phyloP scores from a whole-genome alignment of 2,329 filamentous ascomycete genomes.

The Cladophialophora chaetospira region DNA sequence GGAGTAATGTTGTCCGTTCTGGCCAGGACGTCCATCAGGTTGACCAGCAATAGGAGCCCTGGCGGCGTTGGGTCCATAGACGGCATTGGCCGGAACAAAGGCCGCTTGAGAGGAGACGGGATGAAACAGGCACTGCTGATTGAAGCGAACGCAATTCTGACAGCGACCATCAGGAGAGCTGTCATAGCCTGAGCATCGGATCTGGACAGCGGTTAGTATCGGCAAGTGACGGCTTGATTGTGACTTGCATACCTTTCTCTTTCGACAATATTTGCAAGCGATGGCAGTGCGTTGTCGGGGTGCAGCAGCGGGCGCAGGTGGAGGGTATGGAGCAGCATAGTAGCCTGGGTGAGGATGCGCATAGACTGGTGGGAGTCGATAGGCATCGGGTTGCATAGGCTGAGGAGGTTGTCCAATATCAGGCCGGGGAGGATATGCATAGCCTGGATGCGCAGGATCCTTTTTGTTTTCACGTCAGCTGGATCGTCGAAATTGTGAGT shows the following conservation, averaged over 20 bases:
- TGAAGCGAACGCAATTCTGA: slow-evolving; percentile 72
- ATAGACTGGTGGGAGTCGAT: slow-evolving; percentile 48
- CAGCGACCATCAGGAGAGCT: slow-evolving; percentile 71
- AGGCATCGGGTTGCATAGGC: slow-evolving; percentile 41
- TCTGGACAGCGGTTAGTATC: slow-evolving; percentile 50
- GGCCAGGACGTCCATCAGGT: slow-evolving; percentile 36
- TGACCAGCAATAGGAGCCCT: slow-evolving; percentile 34
- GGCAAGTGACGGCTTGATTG: slow-evolving; percentile 4
- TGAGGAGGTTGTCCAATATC: slow-evolving; percentile 44
- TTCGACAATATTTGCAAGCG: slow-evolving; percentile 54
- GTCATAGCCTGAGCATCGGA: slow-evolving; percentile 75
- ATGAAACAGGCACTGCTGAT: slow-evolving; percentile 76
- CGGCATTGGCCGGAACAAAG: slow-evolving; percentile 71
- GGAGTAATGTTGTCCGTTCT: slow-evolving; percentile 37
- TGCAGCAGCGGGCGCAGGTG: slow-evolving; percentile 44
- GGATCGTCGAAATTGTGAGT: background rate
- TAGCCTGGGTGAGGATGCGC: slow-evolving; percentile 40
- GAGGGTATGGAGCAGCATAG: slow-evolving; percentile 44
- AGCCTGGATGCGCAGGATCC: slow-evolving; percentile 34
- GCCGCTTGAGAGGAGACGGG: slow-evolving; percentile 73
- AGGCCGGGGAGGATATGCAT: slow-evolving; percentile 41
- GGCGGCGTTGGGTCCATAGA: slow-evolving; percentile 54
- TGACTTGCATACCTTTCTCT: slow-evolving; percentile 50
- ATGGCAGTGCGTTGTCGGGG: slow-evolving; percentile 55
- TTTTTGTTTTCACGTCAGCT: slow-evolving; percentile 16